Evolutionary conservation across 371 early-diverging fungal species (phyloP), one percentile per base, ranked within the genome.

Genomic region (Chytridium lagenaria): DNA sequence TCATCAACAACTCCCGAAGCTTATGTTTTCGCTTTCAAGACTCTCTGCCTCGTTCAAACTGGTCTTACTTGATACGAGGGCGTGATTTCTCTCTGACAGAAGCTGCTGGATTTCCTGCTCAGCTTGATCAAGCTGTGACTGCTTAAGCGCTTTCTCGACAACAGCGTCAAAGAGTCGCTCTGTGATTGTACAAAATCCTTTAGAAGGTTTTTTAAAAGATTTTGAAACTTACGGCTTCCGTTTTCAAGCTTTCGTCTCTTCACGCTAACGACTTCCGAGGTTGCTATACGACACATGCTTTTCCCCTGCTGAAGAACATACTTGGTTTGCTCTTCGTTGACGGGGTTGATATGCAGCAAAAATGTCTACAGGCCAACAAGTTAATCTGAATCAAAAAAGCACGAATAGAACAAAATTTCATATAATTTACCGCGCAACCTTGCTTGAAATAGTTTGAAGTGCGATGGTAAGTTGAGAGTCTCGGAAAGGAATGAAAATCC

Each of bases 311-410:
- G 67, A 30, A 76, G 72, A 5, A 69, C 77, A 12, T 38, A 44
- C 37, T 65, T 68, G 3, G 77, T 72, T 49, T 76, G 77, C n/a
- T 76, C 73, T 37, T 76, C 77, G 49, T 76, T 76, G 1, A 64
- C 50, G 0, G 77, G 77, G 33, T 72, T 61, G 3, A 76, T 38
- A 39, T 76, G 77, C 33, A 76, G 69, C 30, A 76, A n/a, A 50
- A 76, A 76, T 0, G 77, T 69, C 44, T 38, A 10, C 16, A 40
- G 26, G 66, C 2, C 40, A 16, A 19, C 22, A 66, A 23, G 26
- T 15, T 7, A 2, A 40, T 39, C 2, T 5, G 30, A 44, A 40
- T n/a, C n/a, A n/a, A n/a, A n/a, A n/a, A n/a, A n/a, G n/a, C n/a
- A n/a, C n/a, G n/a, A n/a, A n/a, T n/a, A n/a, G n/a, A n/a, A n/a